Base-by-base conservation (phyloP, 495 filamentous ascomycete genomes). In the Margaritispora aquatica region DNA sequence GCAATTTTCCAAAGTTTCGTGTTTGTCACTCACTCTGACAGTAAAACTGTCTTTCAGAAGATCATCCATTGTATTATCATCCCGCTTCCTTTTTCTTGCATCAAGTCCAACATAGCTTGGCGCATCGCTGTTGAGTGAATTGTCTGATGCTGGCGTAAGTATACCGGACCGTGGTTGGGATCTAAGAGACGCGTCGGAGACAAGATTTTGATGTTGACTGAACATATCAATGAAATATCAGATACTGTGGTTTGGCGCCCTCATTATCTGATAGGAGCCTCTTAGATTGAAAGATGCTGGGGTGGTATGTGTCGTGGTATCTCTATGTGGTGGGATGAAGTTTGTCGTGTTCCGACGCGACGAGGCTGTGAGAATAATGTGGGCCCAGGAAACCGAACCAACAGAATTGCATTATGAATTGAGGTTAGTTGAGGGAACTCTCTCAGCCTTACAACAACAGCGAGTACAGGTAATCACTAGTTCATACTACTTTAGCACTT, bases 21-120 rank as follows among this genome's bases (percentile, higher is more conserved):
- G 19, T 26, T 50, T 58, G 34, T 9, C 44, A 56, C 62, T 51
- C 3, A 78, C 80, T 71, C 74, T 80, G 58, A 82, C 69, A 9
- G 74, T 68, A 55, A 82, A 72, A 15, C 71, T 63, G 21, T 75
- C 70, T 36, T 73, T 75, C 17, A 83, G 69, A 1, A 83, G 70
- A 23, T 77, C 72, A 58, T 79, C 74, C 65, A 77, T 70, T 15
- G 74, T 68, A 50, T 41, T 69, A 41, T 52, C 64, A 56, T 65
- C 64, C 24, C 67, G 62, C 51, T 69, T 67, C 9, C 67, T 50
- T 34, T 69, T 69, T 52, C 47, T 66, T 7, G 15, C 20, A 10
- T 55, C 58, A 24, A 26, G 36, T 13, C 11, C 38, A 44, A 8
- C 15, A 44, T 44, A 17, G 15, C 15, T 44, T 17, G 23, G 7